Base-by-base conservation (phyloP, 257 asterid genomes). In the Solanum bulbocastanum region DNA sequence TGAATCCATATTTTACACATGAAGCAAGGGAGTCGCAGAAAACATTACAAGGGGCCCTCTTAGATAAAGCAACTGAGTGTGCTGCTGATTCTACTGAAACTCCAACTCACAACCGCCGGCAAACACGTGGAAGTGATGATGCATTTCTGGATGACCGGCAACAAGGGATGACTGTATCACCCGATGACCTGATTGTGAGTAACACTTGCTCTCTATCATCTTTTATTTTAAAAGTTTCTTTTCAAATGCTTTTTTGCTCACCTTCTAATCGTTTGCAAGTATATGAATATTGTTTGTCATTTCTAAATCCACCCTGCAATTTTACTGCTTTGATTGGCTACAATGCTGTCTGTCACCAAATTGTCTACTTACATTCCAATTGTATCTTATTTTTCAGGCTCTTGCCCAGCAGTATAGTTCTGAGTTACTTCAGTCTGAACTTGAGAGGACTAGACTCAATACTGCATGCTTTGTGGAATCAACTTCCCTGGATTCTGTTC, bases 391-490 rank as follows among this genome's bases (percentile, higher is more conserved):
- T 81, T 79, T 52, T 82, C 69, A 82, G 86, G 98, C 97, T 89
- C 98, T 97, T 40, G 98, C 99, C 86, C 99, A 96, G 93, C 99
- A 97, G 88, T 97, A 88, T 91, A 94, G 98, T 75, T 87, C 98
- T 15, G 99, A 97, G 89, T 92, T 94, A 71, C 99, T 97, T 84
- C 98, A 97, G 89, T 87, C 92, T 3, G 99, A 97, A 92, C 98
- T 97, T 3, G 99, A 97, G 88, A 93, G 99, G 93, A 97, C 98
- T 4, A 89, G 98, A 86, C 93, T 97, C 87, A 97, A 97, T 89
- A 94, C 99, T 10, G 98, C 99, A 62, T 97, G 99, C 93, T 97
- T 97, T 72, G 96, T 96, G 82, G 99, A 96, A 90, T 91, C 98
- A 3, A 92, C 94, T 46, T 94, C 98, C 14, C 86, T 91, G 87